These are phyloP conservation scores for Breynia disticha DNA, from an alignment of 441 rosid species.

Conservation along the genomic window DNA sequence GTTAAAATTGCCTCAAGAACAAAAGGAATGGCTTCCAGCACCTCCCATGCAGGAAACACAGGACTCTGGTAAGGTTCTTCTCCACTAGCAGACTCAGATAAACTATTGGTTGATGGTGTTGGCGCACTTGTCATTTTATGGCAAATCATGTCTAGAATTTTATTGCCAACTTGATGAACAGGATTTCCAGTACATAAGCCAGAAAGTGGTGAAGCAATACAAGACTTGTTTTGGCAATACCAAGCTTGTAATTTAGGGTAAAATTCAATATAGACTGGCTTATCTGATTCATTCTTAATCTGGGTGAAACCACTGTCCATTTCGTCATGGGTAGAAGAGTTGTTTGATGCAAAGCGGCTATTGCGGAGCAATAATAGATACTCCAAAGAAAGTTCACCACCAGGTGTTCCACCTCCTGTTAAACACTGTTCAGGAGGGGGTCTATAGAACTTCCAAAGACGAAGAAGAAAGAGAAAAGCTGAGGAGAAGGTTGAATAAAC, in stretches of 20 bases:
- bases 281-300: slow-evolving; percentile 20
- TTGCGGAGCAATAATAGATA: slow-evolving; percentile 44
- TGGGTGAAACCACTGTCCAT: slow-evolving; percentile 17
- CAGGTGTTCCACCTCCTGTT: slow-evolving; percentile 28
- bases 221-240: slow-evolving; percentile 52
- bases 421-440: slow-evolving; percentile 42
- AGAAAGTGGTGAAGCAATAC: slow-evolving; percentile 46
- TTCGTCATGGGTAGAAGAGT: slow-evolving; percentile 21
- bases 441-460: slow-evolving; percentile 70
- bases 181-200: slow-evolving; percentile 38
- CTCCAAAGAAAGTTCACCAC: slow-evolving; percentile 43
- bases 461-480: slow-evolving; percentile 64
- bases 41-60: slow-evolving; percentile 60
- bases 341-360: slow-evolving; percentile 22
- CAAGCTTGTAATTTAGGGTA: slow-evolving; percentile 57
- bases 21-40: slow-evolving; percentile 58
- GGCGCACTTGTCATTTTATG: slow-evolving; percentile 40
- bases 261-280: slow-evolving; percentile 34
- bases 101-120: slow-evolving; percentile 25
- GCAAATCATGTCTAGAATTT: slow-evolving; percentile 50
- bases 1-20: slow-evolving; percentile 58
- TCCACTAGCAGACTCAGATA: slow-evolving; percentile 29
- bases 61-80: slow-evolving; percentile 46
- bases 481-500: slow-evolving; percentile 49
- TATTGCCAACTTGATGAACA: slow-evolving; percentile 52